Conservation (phyloP, 257 asterid species). For the Jacaranda copaia region DNA sequence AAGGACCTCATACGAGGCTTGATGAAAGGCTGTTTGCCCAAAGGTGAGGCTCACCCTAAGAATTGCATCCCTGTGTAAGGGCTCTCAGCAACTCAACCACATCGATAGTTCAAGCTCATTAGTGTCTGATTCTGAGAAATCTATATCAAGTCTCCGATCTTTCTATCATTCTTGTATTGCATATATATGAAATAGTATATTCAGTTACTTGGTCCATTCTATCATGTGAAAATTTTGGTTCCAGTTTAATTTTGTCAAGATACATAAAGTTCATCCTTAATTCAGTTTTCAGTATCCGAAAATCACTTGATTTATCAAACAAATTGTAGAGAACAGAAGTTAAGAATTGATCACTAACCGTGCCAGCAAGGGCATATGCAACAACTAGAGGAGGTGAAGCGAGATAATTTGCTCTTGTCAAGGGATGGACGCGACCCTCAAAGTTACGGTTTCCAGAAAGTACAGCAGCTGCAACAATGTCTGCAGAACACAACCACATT, state of each 20-base stretch:
- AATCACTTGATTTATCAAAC: background rate
- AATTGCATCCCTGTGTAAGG: no score
- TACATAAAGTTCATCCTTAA: conserved; percentile 1
- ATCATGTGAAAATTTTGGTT: conserved; percentile 13
- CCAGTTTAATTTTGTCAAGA: conserved; percentile 1
- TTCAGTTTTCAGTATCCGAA: conserved; percentile 3
- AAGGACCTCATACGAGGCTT: no score
- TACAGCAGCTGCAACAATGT: conserved; percentile 95
- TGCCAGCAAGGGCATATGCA: conserved; percentile 99
- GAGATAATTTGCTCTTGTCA: conserved; percentile 95
- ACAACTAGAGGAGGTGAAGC: conserved; percentile 99
- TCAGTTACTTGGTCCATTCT: background rate
- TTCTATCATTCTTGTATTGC: background rate
- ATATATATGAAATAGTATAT: background rate
- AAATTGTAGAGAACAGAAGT: background rate
- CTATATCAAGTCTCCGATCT: background rate
- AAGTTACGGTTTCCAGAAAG: conserved; percentile 96
- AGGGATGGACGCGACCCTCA: conserved; percentile 97
- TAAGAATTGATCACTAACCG: conserved; percentile 57
- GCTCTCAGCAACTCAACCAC: no score
- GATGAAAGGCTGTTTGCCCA: no score
- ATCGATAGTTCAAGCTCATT: background rate
- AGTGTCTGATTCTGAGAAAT: background rate
- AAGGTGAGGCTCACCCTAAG: no score
- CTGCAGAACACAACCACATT: conserved; percentile 50